Base-by-base conservation (phyloP, 768 basidiomycete species). In the Multifurca ochricompacta region DNA sequence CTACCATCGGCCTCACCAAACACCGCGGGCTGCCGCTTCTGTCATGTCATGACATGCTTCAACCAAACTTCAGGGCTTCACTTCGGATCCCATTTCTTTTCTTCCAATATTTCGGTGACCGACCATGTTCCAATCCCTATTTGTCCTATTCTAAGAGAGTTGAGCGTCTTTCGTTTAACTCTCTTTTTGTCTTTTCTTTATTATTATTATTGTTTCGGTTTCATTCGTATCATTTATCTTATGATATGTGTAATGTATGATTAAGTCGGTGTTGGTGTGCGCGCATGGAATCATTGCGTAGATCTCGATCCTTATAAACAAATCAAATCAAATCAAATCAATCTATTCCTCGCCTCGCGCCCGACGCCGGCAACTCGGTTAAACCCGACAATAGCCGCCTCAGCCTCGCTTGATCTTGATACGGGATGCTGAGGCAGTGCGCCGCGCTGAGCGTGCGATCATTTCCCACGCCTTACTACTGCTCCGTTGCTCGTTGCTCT, bases 1-100 rank as follows among this genome's bases (percentile, higher is more conserved):
- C 41, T 42, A 23, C 49, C 25, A 16, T 45, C 54, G 54, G 18
- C n/a, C 40, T 46, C 44, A 14, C 41, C 48, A n/a, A 31, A 44
- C 23, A 27, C 43, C 43, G 27, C 36, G 31, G 31, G 37, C 18
- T 14, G 36, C 41, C 19, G 43, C 54, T 56, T 56, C 54, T n/a
- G n/a, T n/a, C n/a, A n/a, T 56, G 31, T 56, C 31, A n/a, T 32
- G 47, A 27, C 32, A 39, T 28, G 39, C 53, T 47, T 54, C 53
- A 54, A 51, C 19, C 7, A 50, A n/a, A 5, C 16, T 47, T 50
- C 48, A 37, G 36, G n/a, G 35, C 23, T 56, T 53, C 43, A 25
- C 35, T 42, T 34, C 40, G 40, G 39, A 16, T 23, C 21, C 21
- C 31, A 30, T 41, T 10, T 4, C 36, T 40, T 40, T 19, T 27